These are phyloP conservation scores for Trametopsis cervina DNA, from an alignment of 768 basidiomycete genomes.

Conservation along the genomic window DNA sequence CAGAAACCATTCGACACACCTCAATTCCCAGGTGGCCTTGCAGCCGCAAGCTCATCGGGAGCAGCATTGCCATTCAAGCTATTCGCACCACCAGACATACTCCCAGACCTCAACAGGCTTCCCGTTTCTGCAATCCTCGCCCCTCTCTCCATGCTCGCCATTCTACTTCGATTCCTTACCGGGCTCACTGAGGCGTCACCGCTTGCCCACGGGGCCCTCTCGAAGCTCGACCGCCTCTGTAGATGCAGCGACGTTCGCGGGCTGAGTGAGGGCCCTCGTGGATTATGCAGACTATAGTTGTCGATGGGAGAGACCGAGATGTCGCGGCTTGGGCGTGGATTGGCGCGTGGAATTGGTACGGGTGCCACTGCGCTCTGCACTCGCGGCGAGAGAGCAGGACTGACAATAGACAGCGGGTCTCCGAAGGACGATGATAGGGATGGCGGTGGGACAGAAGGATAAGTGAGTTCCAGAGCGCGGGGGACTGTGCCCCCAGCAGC, in stretches of 20 bases:
- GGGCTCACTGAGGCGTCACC: conserved; percentile 9
- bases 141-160: conserved; percentile 14
- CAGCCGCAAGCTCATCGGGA: too few species aligned
- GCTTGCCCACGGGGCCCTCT: conserved; percentile 10
- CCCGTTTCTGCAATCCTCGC: conserved; percentile 17
- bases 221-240: neutral
- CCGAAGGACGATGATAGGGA: conserved; percentile 43
- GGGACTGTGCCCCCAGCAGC: conserved; percentile 11
- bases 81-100: neutral
- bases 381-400: conserved; percentile 1
- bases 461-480: conserved; percentile 43
- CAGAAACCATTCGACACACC: too few species aligned
- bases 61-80: neutral
- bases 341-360: conserved; percentile 40
- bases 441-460: conserved; percentile 81
- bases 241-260: conserved; percentile 11
- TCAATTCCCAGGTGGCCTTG: too few species aligned
- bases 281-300: neutral
- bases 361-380: conserved; percentile 3
- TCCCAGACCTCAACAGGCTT: conserved; percentile 8
- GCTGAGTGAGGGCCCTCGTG: conserved; percentile 9
- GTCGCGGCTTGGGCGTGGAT: conserved; percentile 34
- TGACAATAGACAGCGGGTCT: conserved; percentile 25
- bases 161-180: conserved; percentile 10
- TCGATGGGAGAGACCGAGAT: conserved; percentile 4